phyloP scores from a whole-genome alignment of 805 yeast species.

The Spathaspora gorwiae region DNA sequence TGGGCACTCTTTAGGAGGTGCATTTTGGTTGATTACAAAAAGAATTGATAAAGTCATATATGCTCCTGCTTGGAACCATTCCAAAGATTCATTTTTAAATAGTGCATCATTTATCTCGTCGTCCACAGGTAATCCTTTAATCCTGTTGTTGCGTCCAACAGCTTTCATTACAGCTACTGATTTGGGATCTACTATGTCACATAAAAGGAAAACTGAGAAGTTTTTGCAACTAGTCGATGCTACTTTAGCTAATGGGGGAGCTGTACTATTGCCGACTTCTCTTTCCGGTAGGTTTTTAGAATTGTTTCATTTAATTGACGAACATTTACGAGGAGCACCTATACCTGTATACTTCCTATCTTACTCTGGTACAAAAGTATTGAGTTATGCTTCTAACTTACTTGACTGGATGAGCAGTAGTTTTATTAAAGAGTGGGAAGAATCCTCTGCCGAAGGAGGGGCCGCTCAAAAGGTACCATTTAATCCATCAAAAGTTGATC shows the following conservation, averaged over 20 bases:
- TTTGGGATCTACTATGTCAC: conserved; percentile 60
- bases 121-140: conserved; percentile 54
- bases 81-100: conserved; percentile 78
- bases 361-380: conserved; percentile 69
- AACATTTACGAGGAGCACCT: conserved; percentile 51
- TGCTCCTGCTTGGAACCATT: conserved; percentile 94
- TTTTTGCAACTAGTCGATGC: conserved; percentile 61
- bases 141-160: conserved; percentile 70
- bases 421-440: conserved; percentile 83
- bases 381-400: conserved; percentile 82
- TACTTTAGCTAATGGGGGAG: conserved; percentile 69
- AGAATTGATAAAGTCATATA: conserved; percentile 78
- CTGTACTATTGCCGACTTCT: conserved; percentile 78
- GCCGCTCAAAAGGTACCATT: conserved; percentile 48
- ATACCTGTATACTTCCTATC: conserved; percentile 76
- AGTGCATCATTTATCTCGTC: conserved; percentile 27
- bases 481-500: conserved; percentile 60
- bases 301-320: conserved; percentile 67
- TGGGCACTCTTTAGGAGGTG: conserved; percentile 92
- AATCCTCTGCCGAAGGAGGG: conserved; percentile 13
- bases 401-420: conserved; percentile 93
- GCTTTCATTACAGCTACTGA: conserved; percentile 73
- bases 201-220: conserved; percentile 58
- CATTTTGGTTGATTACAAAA: conserved; percentile 75
- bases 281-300: conserved; percentile 80